Percentiles rank a stretch among this genome's conserved stretches.
These are phyloP conservation scores for Olyra latifolia DNA, from an alignment of 176 grass and related monocot species.

Conservation along the genomic window DNA sequence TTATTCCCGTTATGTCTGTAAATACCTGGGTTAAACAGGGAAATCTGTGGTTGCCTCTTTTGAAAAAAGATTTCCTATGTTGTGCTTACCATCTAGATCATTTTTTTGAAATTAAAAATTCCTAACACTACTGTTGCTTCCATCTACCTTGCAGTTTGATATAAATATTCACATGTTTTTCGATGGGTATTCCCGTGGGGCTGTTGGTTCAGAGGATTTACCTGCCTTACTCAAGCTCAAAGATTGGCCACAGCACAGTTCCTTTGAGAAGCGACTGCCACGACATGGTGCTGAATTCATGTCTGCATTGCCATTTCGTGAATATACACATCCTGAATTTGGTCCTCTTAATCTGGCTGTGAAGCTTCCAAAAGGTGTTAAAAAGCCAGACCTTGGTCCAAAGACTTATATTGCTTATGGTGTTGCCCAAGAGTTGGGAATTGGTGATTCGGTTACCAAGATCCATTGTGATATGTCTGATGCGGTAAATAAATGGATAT, in stretches of 20 bases:
- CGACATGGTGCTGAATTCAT: conserved; percentile 70
- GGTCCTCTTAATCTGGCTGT: conserved; percentile 80
- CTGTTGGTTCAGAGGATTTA: conserved; percentile 23
- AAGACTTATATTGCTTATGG: conserved; percentile 96
- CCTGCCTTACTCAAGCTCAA: conserved; percentile 81
- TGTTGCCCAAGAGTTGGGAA: conserved; percentile 62
- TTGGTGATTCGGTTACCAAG: conserved; percentile 93
- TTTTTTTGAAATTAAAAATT: conserved; percentile 7
- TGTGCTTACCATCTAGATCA: not conserved
- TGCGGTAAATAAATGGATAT: conserved; percentile 48
- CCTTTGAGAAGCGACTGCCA: conserved; percentile 69
- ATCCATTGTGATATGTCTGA: conserved; percentile 93
- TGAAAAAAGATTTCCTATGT: not conserved
- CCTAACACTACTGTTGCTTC: not conserved
- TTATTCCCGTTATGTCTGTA: not conserved
- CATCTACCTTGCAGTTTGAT: conserved; percentile 44
- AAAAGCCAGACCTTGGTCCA: conserved; percentile 79
- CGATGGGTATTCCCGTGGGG: conserved; percentile 57
- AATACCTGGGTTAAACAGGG: no score
- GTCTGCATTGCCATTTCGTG: conserved; percentile 76
- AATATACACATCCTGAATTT: conserved; percentile 64
- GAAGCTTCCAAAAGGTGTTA: conserved; percentile 36
- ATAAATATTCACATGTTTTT: conserved; percentile 74
- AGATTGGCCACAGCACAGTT: conserved; percentile 73
- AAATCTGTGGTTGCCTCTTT: not conserved